Evolutionary conservation across 2,329 filamentous ascomycete genomes (phyloP), one percentile per base, ranked within the genome.

Genomic region (Penicillium frequentans): DNA sequence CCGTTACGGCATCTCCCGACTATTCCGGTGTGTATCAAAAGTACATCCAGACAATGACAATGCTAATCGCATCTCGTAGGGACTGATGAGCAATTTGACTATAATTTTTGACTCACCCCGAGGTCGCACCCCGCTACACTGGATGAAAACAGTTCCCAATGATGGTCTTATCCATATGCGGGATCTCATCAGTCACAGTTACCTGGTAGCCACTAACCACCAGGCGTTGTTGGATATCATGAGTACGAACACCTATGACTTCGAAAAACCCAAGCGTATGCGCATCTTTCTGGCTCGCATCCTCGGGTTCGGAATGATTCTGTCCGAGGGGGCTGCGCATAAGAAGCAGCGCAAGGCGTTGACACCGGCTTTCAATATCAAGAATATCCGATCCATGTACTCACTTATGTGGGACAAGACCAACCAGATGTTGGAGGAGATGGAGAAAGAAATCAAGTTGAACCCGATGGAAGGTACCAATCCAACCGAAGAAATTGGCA

Each of bases 91-190:
- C 45, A 58, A 70, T 53, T 49, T 55, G 8, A 64, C 63, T 24
- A 62, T 74, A 27, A 64, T 75, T 49, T 69, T 74, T 45, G 71
- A 73, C 48, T 61, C 67, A 13, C 73, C 73, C 3, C 68, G 70
- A 9, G 73, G 73, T 9, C 63, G 62, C 3, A 55, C 62, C 1
- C 69, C 70, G 0, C 55, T 75, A 16, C 33, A 71, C 46, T 86
- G 83, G 83, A 77, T 81, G 48, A 78, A 81, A 44, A 77, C 68
- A 7, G 73, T 84, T 13, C 80, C 80, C 3, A 84, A 85, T 58
- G 79, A 84, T 49, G 83, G 83, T 1, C 70, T 86, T 5, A 77
- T 86, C 39, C 75, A 80, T 58, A 84, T 84, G 63, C 74, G 75
- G 19, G 76, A 79, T 64, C 67, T 76, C 43, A 76, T 83, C 64